phyloP scores from a whole-genome alignment of 2,329 filamentous ascomycete species.

The Ploettnerulaceae sp. region DNA sequence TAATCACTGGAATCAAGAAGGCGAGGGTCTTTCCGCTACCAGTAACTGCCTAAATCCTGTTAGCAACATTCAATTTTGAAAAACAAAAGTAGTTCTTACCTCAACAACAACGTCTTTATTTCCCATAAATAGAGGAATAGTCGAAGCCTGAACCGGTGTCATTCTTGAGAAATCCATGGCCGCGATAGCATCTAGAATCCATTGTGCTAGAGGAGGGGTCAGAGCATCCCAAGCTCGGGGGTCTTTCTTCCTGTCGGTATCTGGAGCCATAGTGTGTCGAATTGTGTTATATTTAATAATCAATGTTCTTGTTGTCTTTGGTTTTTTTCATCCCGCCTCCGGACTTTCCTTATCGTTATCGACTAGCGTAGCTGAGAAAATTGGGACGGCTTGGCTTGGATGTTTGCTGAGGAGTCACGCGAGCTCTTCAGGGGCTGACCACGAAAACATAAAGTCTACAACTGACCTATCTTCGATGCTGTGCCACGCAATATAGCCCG shows the following conservation, averaged over 20 bases:
- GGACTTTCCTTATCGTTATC: conserved; percentile 10
- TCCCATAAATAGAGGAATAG: conserved; percentile 80
- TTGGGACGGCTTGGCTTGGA: neutral
- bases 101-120: conserved; percentile 93
- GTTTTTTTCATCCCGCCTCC: neutral
- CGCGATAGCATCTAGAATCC: conserved; percentile 78
- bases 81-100: conserved; percentile 38
- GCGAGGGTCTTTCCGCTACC: conserved; percentile 87
- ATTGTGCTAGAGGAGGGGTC: conserved; percentile 68
- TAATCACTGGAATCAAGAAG: conserved; percentile 78
- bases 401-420: too few relatives aligned
- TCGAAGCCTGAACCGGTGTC: conserved; percentile 92
- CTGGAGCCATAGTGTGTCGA: conserved; percentile 23
- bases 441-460: too few relatives aligned
- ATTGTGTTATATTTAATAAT: too few relatives aligned
- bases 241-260: conserved; percentile 39
- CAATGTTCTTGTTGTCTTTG: neutral
- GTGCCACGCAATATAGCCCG: too few relatives aligned
- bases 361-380: conserved; percentile 1
- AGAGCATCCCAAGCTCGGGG: conserved; percentile 61
- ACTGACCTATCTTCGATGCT: too few relatives aligned
- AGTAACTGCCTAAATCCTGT: conserved; percentile 63
- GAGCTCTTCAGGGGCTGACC: too few relatives aligned
- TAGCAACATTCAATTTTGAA: conserved; percentile 7
- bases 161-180: conserved; percentile 83